Evolutionary conservation across 306 rosid species (phyloP).

Genomic region (Parietaria judaica): DNA sequence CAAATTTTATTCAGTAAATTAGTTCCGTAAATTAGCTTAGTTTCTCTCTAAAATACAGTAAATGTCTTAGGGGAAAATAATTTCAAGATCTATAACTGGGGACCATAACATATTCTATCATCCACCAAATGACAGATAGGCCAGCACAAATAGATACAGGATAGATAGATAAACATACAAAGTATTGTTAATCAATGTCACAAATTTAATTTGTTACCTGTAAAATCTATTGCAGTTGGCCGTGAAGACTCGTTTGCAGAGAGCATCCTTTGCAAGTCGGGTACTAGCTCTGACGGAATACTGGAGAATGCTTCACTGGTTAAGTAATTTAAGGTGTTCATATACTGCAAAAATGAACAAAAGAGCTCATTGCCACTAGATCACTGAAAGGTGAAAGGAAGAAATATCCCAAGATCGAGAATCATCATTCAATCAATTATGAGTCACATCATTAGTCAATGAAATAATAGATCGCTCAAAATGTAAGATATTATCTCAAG

Average conservation of each 20-base stretch:
- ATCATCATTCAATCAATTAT: not conserved
- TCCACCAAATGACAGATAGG: not conserved
- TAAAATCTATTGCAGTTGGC: slow-evolving; percentile 81
- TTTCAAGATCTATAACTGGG: not conserved
- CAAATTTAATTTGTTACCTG: slow-evolving; percentile 46
- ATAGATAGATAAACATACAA: not conserved
- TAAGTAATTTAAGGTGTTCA: slow-evolving; percentile 88
- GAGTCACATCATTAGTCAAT: not conserved
- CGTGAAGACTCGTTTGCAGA: slow-evolving; percentile 80
- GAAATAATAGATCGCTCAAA: not conserved
- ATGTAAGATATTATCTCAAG: not conserved
- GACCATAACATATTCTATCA: not conserved
- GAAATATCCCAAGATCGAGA: not conserved
- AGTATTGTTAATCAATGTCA: slow-evolving; percentile 1
- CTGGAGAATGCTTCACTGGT: slow-evolving; percentile 81
- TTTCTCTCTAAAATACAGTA: not conserved
- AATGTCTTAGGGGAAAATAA: not conserved
- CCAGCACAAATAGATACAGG: not conserved
- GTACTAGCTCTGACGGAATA: slow-evolving; percentile 74
- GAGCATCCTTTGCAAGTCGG: slow-evolving; percentile 89
- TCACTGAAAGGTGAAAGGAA: not conserved
- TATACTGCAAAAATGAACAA: slow-evolving; percentile 53
- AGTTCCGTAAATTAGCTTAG: too few relatives aligned
- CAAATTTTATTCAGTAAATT: too few relatives aligned
- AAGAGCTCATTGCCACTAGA: not conserved